A percentile compares a stretch with the other conserved stretches of the same genome.
Evolutionary conservation across 73 alveolate species (phyloP).

Genomic region (Loxodes magnus): DNA sequence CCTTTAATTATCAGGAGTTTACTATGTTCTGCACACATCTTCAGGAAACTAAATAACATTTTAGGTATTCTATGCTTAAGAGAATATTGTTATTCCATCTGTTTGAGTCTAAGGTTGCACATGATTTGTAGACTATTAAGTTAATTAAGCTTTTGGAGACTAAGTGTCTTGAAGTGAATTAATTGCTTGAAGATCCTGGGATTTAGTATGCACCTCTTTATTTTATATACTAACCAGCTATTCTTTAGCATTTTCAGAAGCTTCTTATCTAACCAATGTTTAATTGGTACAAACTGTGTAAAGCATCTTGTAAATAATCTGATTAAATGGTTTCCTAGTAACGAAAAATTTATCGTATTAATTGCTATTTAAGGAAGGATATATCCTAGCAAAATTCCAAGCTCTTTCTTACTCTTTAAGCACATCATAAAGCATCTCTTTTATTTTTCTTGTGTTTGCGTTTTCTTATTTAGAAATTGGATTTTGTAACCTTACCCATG

Average conservation of each 20-base stretch:
- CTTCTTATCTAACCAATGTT: too few relatives aligned
- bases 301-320: not conserved
- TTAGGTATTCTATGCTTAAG: too few relatives aligned
- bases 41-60: not conserved
- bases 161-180: too few relatives aligned
- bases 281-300: too few relatives aligned
- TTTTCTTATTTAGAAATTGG: not conserved
- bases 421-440: not conserved
- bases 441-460: not conserved
- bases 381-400: not conserved
- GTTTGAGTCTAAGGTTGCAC: too few relatives aligned
- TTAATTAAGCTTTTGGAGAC: too few relatives aligned
- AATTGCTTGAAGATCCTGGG: too few relatives aligned
- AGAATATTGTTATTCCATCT: too few relatives aligned
- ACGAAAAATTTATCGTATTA: not conserved
- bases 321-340: not conserved
- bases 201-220: too few relatives aligned
- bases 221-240: too few relatives aligned
- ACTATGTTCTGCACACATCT: not conserved
- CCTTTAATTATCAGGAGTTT: slow-evolving; percentile 5
- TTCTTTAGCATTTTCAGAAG: too few relatives aligned
- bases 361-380: not conserved
- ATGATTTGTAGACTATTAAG: too few relatives aligned
- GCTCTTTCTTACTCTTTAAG: not conserved
- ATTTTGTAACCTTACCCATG: not conserved